A percentile compares a stretch with the other conserved stretches of the same genome.
phyloP scores from a whole-genome alignment of 352 stramenopile genomes.

The Pythium aphanidermatum region DNA sequence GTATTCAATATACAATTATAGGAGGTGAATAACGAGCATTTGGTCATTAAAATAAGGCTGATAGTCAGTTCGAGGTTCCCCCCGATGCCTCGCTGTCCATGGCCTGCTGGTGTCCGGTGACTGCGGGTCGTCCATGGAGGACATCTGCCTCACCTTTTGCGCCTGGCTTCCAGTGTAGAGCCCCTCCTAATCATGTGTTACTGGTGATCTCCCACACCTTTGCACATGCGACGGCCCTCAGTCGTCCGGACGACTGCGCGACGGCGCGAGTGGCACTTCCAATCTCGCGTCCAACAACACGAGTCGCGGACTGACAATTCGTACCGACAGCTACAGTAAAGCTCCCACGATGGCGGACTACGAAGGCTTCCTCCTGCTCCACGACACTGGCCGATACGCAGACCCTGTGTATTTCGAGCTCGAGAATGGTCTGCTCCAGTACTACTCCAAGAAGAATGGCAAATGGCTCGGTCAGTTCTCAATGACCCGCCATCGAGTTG shows the following conservation, averaged over 20 bases:
- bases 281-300: not conserved
- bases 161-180: too few relatives aligned
- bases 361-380: conserved; percentile 71
- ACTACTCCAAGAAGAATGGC: conserved; percentile 67
- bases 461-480: conserved; percentile 65
- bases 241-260: not conserved
- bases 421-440: conserved; percentile 59
- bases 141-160: too few relatives aligned
- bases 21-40: too few relatives aligned
- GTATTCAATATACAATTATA: too few relatives aligned
- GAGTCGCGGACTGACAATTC: not conserved
- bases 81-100: too few relatives aligned
- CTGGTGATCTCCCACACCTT: not conserved
- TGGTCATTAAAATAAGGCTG: conserved; percentile 6
- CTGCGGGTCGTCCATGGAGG: too few relatives aligned
- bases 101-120: not conserved
- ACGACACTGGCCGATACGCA: conserved; percentile 34
- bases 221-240: conserved; percentile 1
- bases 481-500: conserved; percentile 65
- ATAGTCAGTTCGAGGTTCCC: conserved; percentile 15
- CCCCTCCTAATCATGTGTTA: too few relatives aligned
- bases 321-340: not conserved
- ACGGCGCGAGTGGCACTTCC: not conserved
- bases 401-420: conserved; percentile 80
- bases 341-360: conserved; percentile 62